phyloP scores from a whole-genome alignment of 2,329 filamentous ascomycete genomes.

The Paraconiothyrium sp. region DNA sequence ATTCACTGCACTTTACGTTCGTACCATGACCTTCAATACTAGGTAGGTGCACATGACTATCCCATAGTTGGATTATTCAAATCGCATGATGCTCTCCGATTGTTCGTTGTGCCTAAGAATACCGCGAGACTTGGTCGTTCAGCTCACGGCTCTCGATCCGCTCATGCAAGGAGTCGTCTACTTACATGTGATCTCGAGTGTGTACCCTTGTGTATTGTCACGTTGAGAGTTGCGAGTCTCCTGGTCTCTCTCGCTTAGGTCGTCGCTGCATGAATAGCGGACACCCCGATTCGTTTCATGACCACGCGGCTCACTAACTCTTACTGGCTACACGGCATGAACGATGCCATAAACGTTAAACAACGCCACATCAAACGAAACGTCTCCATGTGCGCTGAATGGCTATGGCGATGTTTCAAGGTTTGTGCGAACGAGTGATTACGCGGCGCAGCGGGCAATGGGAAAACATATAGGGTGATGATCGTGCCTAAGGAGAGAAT shows the following conservation, averaged over 20 bases:
- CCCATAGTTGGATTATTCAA: no score
- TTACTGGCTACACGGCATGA: conserved; percentile 6
- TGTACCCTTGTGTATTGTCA: no score
- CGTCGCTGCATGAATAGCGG: not conserved
- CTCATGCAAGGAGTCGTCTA: no score
- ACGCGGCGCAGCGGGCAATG: not conserved
- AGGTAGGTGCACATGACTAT: no score
- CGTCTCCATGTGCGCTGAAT: not conserved
- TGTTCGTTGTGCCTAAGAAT: no score
- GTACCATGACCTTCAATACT: no score
- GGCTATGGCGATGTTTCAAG: not conserved
- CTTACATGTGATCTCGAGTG: no score
- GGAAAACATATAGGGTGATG: not conserved
- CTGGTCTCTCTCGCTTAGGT: not conserved
- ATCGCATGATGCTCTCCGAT: no score
- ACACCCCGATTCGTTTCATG: conserved; percentile 8
- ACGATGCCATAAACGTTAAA: conserved; percentile 3
- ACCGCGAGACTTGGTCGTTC: no score
- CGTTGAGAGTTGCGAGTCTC: no score
- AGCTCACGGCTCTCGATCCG: no score
- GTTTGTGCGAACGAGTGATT: not conserved
- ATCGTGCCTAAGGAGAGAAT: not conserved
- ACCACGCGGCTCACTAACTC: not conserved
- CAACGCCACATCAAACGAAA: conserved; percentile 6
- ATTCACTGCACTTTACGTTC: no score